Conservation (phyloP, 2,329 filamentous ascomycete species). For the Colletotrichum higginsianum region DNA sequence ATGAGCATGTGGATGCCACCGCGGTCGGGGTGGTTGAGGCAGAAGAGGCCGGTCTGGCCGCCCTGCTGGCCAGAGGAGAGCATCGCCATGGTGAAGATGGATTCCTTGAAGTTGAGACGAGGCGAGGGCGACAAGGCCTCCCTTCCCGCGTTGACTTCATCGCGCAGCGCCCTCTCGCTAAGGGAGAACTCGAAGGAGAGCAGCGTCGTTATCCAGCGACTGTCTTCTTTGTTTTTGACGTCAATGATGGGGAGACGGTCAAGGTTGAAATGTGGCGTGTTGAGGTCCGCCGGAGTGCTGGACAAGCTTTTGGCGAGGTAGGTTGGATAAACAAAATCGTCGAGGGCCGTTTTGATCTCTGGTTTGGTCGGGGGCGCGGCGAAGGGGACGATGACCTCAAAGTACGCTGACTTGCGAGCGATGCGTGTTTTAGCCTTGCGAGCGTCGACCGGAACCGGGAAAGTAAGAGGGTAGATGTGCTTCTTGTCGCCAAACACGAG, state of each 20-base stretch:
- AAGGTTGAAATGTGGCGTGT: slow-evolving; percentile 60
- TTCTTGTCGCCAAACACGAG: slow-evolving; percentile 55
- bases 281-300: slow-evolving; percentile 54
- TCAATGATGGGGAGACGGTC: slow-evolving; percentile 61
- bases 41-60: slow-evolving; percentile 60
- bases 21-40: slow-evolving; percentile 53
- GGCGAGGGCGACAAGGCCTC: slow-evolving; percentile 48
- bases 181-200: slow-evolving; percentile 58
- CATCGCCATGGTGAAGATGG: slow-evolving; percentile 64
- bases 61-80: slow-evolving; percentile 61
- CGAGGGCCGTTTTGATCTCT: slow-evolving; percentile 36
- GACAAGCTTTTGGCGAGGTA: slow-evolving; percentile 45
- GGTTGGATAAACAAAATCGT: slow-evolving; percentile 57
- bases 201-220: slow-evolving; percentile 57
- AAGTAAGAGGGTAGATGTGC: slow-evolving; percentile 54
- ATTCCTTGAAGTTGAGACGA: slow-evolving; percentile 64
- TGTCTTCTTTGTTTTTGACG: slow-evolving; percentile 51
- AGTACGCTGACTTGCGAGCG: slow-evolving; percentile 59
- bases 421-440: slow-evolving; percentile 56
- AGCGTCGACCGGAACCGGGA: slow-evolving; percentile 57
- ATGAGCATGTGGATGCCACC: slow-evolving; percentile 59
- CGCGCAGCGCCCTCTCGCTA: slow-evolving; percentile 57
- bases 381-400: slow-evolving; percentile 59
- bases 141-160: slow-evolving; percentile 44
- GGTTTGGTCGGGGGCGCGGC: slow-evolving; percentile 46